phyloP scores from a whole-genome alignment of 257 asterid species.

The Schizonepeta tenuifolia region DNA sequence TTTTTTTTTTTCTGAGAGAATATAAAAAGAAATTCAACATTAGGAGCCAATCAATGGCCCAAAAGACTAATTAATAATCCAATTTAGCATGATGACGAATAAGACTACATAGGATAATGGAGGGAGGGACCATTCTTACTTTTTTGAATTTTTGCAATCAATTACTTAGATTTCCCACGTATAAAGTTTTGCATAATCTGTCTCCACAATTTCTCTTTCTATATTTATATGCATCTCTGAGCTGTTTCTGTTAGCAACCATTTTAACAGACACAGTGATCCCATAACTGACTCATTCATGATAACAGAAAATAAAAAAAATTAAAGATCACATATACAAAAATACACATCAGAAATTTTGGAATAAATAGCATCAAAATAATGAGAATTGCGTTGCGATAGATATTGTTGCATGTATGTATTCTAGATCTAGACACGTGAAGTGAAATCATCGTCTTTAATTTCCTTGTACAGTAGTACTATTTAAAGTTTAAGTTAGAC shows the following conservation, averaged over 20 bases:
- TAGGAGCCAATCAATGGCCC: constrained; percentile 29
- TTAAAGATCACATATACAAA: neutral
- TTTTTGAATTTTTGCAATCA: constrained; percentile 43
- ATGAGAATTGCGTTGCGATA: constrained; percentile 6
- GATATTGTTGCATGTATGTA: neutral
- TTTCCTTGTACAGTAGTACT: too few relatives aligned
- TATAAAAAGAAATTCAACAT: constrained; percentile 27
- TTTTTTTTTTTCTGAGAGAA: too few relatives aligned
- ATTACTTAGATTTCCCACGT: constrained; percentile 42
- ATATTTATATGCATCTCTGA: constrained; percentile 37
- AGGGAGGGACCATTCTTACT: constrained; percentile 53
- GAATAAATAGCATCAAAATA: constrained; percentile 11
- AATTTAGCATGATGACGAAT: constrained; percentile 45
- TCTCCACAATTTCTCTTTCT: constrained; percentile 30
- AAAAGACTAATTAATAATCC: constrained; percentile 45
- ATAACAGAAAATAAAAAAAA: neutral
- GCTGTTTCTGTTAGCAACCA: constrained; percentile 34
- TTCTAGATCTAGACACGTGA: too few relatives aligned
- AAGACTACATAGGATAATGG: constrained; percentile 48
- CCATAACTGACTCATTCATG: constrained; percentile 23
- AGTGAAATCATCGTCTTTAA: too few relatives aligned
- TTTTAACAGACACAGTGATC: constrained; percentile 16
- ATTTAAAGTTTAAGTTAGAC: too few relatives aligned
- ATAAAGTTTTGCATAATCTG: constrained; percentile 39
- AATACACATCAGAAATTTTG: constrained; percentile 12